A percentile compares a stretch with the other conserved stretches of the same genome.
Evolutionary conservation across 208 protist species (phyloP).

Genomic region (Balamuthia mandrillaris): DNA sequence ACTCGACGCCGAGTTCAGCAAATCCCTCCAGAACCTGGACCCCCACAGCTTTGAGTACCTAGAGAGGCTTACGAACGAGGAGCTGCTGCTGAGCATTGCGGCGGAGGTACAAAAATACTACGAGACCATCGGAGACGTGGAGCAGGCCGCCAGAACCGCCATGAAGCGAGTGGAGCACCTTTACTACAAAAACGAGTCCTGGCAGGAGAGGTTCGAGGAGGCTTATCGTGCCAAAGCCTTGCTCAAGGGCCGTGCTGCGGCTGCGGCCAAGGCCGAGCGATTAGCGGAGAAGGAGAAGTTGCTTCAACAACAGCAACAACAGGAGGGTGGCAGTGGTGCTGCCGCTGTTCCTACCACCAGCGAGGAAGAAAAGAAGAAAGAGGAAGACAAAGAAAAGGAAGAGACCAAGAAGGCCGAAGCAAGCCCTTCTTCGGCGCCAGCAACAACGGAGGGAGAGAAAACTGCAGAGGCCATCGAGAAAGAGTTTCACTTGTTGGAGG

Average conservation of each 20-base stretch:
- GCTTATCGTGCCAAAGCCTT: background rate
- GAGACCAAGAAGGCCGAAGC: background rate
- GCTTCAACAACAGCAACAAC: too few species aligned
- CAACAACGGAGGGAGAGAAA: background rate
- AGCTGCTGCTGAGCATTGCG: conserved; percentile 50
- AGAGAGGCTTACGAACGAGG: conserved; percentile 68
- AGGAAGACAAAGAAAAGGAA: background rate
- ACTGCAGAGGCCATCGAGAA: background rate
- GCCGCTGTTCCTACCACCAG: too few species aligned
- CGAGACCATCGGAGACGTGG: background rate
- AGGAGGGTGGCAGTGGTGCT: too few species aligned
- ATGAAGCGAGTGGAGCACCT: conserved; percentile 71
- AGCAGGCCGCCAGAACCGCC: conserved; percentile 50
- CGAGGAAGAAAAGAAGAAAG: background rate
- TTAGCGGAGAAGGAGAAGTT: too few species aligned
- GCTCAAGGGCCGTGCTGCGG: background rate
- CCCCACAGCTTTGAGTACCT: conserved; percentile 75
- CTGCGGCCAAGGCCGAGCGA: too few species aligned
- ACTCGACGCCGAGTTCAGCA: conserved; percentile 75
- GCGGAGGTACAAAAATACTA: conserved; percentile 57
- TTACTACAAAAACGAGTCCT: conserved; percentile 66
- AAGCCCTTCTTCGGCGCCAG: too few species aligned
- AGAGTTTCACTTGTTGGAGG: background rate
- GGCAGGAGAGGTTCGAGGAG: background rate
- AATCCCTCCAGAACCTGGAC: conserved; percentile 70